Conservation (phyloP, 225 moss, liverwort and hornwort genomes). For the Bryum argenteum region DNA sequence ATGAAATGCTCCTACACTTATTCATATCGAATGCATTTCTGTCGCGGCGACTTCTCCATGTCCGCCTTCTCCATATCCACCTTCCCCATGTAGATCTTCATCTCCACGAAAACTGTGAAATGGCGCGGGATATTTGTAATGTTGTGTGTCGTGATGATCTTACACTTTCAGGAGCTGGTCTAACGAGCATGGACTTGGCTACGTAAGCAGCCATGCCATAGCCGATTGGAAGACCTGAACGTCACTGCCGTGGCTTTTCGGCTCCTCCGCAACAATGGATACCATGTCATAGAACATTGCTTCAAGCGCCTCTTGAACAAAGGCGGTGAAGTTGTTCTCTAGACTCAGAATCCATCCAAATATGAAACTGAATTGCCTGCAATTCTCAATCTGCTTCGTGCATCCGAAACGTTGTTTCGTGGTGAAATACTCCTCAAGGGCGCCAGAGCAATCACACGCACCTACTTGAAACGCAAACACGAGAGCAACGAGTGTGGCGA, state of each 20-base stretch:
- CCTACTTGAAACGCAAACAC: constrained; percentile 38
- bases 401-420: constrained; percentile 48
- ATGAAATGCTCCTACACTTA: no score
- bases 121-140: no score
- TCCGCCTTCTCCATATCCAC: no score
- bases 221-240: constrained; percentile 43
- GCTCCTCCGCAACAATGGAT: constrained; percentile 62
- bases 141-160: neutral
- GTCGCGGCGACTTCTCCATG: no score
- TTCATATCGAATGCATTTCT: no score
- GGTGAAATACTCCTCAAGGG: constrained; percentile 46
- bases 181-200: constrained; percentile 24
- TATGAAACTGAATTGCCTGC: constrained; percentile 28
- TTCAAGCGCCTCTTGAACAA: constrained; percentile 46
- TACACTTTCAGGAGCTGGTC: constrained; percentile 49
- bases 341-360: constrained; percentile 3
- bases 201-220: constrained; percentile 12
- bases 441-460: constrained; percentile 29
- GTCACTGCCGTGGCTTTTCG: constrained; percentile 63
- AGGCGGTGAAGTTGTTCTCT: constrained; percentile 31
- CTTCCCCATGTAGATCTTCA: no score
- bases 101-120: no score
- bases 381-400: constrained; percentile 54
- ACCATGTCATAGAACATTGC: constrained; percentile 46
- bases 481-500: no score